Evolutionary conservation across 2,329 filamentous ascomycete genomes (phyloP).

Genomic region (Cryphonectria parasitica): DNA sequence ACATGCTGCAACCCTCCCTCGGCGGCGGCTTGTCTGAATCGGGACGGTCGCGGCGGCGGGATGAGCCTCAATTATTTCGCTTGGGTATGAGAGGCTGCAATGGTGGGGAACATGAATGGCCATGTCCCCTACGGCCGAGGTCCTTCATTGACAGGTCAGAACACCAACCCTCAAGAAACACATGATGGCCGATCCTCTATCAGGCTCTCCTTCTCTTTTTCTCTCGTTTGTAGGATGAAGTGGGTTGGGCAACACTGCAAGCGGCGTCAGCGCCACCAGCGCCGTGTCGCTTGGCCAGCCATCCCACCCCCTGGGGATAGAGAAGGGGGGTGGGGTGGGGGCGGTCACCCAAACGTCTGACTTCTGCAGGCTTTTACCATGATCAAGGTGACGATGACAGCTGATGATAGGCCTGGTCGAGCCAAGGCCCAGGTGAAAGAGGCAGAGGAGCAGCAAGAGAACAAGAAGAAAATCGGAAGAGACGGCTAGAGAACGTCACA

Average conservation of each 20-base stretch:
- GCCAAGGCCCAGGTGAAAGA: background rate
- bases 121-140: background rate
- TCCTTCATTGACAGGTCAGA: conserved; percentile 14
- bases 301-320: too few relatives aligned
- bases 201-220: too few relatives aligned
- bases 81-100: conserved; percentile 28
- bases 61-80: conserved; percentile 28
- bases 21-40: conserved; percentile 18
- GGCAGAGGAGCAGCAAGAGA: too few relatives aligned
- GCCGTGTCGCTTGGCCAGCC: background rate
- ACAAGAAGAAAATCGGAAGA: background rate
- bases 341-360: background rate
- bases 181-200: background rate
- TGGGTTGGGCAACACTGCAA: background rate
- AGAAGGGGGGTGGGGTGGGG: background rate
- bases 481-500: background rate
- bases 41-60: conserved; percentile 15
- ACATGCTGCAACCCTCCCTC: background rate
- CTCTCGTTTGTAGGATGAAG: background rate
- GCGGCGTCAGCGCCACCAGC: background rate
- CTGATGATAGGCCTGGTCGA: background rate
- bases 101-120: conserved; percentile 4
- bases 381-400: conserved; percentile 8
- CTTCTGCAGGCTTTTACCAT: background rate
- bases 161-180: conserved; percentile 10